Base-by-base conservation (phyloP, 805 yeast genomes). In the Nakazawaea molendinolei region DNA sequence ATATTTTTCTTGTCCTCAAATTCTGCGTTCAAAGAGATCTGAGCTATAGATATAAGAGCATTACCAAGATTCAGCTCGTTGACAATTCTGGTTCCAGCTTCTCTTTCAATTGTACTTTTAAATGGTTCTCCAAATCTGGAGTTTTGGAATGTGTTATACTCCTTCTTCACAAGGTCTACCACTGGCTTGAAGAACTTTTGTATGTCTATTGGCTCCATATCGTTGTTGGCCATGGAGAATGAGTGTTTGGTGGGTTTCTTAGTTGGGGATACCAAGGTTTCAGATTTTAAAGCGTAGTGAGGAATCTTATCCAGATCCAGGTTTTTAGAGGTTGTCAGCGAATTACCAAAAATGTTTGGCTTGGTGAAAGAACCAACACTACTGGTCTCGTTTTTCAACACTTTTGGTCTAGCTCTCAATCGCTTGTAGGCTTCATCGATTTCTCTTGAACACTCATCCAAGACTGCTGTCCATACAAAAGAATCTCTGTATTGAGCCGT, bases 1-100 rank as follows among this genome's bases (percentile, higher is more conserved):
- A 69, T 60, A 19, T 73, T 69, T 36, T 61, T 69, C 39, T 73
- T 74, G 44, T 79, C 87, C 50, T 81, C 87, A 33, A 71, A 75
- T 17, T 74, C 65, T 1, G 87, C 75, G 48, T 73, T 76, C 5
- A 76, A 55, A 14, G 78, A 59, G 38, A 80, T 60, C 34, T 79
- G 67, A 3, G 85, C 59, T 9, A 81, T 52, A 2, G 83, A 66
- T 33, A 80, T 69, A 14, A 80, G 73, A 0, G 85, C 72, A 49
- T 79, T 76, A 5, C 84, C 84, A 38, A 69, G 63, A 35, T 67
- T 61, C 5, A 61, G 71, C 1, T 85, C 76, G 34, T 77, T 67
- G n/a, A 76, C 66, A 2, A 79, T 65, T 24, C 86, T 57, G 16
- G 72, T 67, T 41, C 75, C 76, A 1, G 86, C 71, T 44, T 79